phyloP scores from a whole-genome alignment of 208 protist genomes.

The Leishmania mexicana region DNA sequence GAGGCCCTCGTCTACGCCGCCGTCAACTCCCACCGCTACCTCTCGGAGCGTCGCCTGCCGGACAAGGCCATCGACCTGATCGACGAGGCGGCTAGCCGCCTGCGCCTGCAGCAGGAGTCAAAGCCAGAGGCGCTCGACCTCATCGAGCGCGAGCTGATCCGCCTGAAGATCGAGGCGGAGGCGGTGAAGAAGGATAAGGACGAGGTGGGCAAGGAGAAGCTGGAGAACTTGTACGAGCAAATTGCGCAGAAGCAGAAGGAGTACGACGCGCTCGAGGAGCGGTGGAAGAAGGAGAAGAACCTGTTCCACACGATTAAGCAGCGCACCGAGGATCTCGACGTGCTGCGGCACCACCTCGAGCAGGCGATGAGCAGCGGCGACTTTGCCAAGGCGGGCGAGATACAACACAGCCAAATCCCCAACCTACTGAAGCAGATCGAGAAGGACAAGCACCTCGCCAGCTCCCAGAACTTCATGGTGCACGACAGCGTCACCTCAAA shows the following conservation, averaged over 20 bases:
- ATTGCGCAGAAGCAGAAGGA: constrained; percentile 79
- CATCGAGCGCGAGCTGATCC: constrained; percentile 92
- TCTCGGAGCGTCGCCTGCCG: constrained; percentile 96
- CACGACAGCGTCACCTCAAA: constrained; percentile 93
- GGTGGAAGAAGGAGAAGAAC: constrained; percentile 88
- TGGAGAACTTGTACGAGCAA: constrained; percentile 70
- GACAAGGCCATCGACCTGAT: constrained; percentile 99
- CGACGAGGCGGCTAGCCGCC: constrained; percentile 95
- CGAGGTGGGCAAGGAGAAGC: constrained; percentile 87
- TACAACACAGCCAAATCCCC: constrained; percentile 78
- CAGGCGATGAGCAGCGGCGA: constrained; percentile 79
- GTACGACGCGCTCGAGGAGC: constrained; percentile 83
- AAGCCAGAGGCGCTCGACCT: constrained; percentile 96
- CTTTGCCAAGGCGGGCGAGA: constrained; percentile 81
- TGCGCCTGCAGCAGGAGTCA: constrained; percentile 95
- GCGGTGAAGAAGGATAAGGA: constrained; percentile 95
- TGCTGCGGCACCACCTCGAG: constrained; percentile 81
- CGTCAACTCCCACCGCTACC: constrained; percentile 95
- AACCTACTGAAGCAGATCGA: constrained; percentile 88
- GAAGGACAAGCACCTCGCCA: constrained; percentile 82
- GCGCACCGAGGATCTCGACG: constrained; percentile 91
- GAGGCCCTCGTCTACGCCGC: constrained; percentile 90
- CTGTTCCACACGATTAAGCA: constrained; percentile 91
- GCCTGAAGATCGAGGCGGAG: constrained; percentile 92
- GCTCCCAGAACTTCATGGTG: constrained; percentile 94